phyloP scores from a whole-genome alignment of 2,329 filamentous ascomycete species.

The Lachnellula occidentalis region DNA sequence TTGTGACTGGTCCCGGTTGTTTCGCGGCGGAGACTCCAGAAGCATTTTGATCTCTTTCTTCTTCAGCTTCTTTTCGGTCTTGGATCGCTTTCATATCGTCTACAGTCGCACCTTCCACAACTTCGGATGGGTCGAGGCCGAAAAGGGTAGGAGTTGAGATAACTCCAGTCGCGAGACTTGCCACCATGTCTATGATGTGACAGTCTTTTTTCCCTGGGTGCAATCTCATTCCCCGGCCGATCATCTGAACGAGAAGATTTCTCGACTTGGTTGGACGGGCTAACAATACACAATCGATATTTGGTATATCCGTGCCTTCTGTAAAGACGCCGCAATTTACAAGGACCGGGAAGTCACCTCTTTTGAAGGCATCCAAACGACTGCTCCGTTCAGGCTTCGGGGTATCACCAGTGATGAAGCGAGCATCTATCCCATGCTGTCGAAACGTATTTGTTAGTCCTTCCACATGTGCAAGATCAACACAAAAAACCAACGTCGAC shows the following conservation, averaged over 20 bases:
- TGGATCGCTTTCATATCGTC: constrained; percentile 55
- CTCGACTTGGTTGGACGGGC: constrained; percentile 84
- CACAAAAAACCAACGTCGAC: constrained; percentile 91
- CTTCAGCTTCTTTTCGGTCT: constrained; percentile 35
- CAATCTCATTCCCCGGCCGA: constrained; percentile 85
- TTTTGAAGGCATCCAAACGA: constrained; percentile 70
- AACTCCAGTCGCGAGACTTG: constrained; percentile 76
- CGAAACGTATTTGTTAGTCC: constrained; percentile 73
- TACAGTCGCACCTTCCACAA: constrained; percentile 63
- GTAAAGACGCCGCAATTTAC: constrained; percentile 96
- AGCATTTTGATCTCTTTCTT: constrained; percentile 18
- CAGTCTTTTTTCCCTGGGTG: constrained; percentile 78
- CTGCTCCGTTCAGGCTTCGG: constrained; percentile 60
- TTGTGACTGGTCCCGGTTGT: constrained; percentile 3
- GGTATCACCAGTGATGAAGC: constrained; percentile 82
- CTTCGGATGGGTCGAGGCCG: constrained; percentile 76
- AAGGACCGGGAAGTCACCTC: constrained; percentile 74
- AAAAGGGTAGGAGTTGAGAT: constrained; percentile 89
- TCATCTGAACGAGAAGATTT: constrained; percentile 97
- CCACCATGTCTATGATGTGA: constrained; percentile 94
- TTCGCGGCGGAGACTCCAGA: background rate
- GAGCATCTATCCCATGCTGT: constrained; percentile 71
- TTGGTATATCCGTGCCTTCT: constrained; percentile 95
- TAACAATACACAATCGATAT: constrained; percentile 88
- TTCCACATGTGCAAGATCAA: constrained; percentile 77